These are phyloP conservation scores for Spathaspora sp. DNA, from an alignment of 1,139 yeast species.

Conservation along the genomic window DNA sequence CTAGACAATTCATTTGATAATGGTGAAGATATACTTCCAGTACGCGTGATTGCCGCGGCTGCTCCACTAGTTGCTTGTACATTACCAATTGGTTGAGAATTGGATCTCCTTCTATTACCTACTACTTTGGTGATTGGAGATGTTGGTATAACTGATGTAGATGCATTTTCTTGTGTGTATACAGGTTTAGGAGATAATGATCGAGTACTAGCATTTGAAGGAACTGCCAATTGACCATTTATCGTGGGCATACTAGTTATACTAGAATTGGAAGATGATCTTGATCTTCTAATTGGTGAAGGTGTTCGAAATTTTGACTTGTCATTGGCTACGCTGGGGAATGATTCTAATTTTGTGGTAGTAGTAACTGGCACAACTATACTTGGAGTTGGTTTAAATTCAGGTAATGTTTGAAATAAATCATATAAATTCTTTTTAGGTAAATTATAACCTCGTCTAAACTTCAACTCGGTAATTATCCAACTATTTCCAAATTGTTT, in stretches of 20 bases:
- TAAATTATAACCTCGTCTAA: constrained; percentile 33
- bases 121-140: constrained; percentile 8
- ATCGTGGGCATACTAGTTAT: constrained; percentile 20
- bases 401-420: constrained; percentile 16
- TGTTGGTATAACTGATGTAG: constrained; percentile 11
- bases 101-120: constrained; percentile 35
- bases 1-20: constrained; percentile 1
- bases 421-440: constrained; percentile 27
- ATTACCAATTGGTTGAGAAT: constrained; percentile 37
- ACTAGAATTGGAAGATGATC: constrained; percentile 32
- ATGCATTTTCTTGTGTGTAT: constrained; percentile 5
- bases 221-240: constrained; percentile 22
- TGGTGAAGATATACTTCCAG: constrained; percentile 10
- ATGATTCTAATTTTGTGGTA: constrained; percentile 4
- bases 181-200: constrained; percentile 14
- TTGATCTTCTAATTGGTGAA: constrained; percentile 21
- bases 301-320: constrained; percentile 17
- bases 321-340: constrained; percentile 4
- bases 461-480: constrained; percentile 37
- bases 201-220: constrained; percentile 11
- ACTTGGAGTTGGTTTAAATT: constrained; percentile 7
- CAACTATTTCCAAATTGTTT: constrained; percentile 37
- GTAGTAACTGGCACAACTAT: neutral
- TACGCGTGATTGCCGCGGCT: constrained; percentile 31
- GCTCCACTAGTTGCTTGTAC: constrained; percentile 34